These are phyloP conservation scores for Phragmites australis DNA, from an alignment of 176 grass and related monocot genomes.

Conservation along the genomic window DNA sequence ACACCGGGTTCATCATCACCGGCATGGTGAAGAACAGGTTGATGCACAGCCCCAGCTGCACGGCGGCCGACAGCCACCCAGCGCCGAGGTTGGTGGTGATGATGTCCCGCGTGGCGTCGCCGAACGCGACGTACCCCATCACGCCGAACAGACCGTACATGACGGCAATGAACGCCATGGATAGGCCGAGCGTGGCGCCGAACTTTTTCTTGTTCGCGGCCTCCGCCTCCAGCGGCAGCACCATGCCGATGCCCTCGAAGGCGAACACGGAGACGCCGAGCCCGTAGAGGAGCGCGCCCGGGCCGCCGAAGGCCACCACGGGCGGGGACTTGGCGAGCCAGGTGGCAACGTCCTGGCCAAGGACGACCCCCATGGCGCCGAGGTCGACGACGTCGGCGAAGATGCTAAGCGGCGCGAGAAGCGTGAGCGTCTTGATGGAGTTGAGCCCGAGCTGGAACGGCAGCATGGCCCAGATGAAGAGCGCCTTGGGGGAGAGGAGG, in stretches of 20 bases:
- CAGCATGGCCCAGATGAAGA: slow-evolving; percentile 79
- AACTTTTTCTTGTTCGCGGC: slow-evolving; percentile 78
- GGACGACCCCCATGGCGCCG: slow-evolving; percentile 91
- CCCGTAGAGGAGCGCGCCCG: slow-evolving; percentile 66
- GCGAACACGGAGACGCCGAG: slow-evolving; percentile 88
- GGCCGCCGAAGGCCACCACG: slow-evolving; percentile 55
- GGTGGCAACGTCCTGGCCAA: slow-evolving; percentile 66
- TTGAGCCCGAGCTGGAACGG: slow-evolving; percentile 97
- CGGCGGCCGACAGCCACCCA: slow-evolving; percentile 68
- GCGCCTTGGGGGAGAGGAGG: slow-evolving; percentile 64
- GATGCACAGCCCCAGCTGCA: slow-evolving; percentile 92
- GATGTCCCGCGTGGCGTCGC: slow-evolving; percentile 80
- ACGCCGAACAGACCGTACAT: slow-evolving; percentile 85
- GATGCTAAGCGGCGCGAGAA: slow-evolving; percentile 88
- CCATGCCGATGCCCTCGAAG: slow-evolving; percentile 95
- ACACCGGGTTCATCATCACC: slow-evolving; percentile 99
- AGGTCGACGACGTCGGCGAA: slow-evolving; percentile 92
- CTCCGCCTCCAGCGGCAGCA: slow-evolving; percentile 89
- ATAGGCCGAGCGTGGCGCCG: slow-evolving; percentile 62
- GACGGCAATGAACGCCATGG: slow-evolving; percentile 82
- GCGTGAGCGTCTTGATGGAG: slow-evolving; percentile 90
- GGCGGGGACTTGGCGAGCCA: slow-evolving; percentile 42
- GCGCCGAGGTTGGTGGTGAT: slow-evolving; percentile 90
- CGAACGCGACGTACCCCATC: slow-evolving; percentile 85
- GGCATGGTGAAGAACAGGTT: slow-evolving; percentile 99